Conservation (phyloP, 495 filamentous ascomycete species). For the Aspergillus nanangensis region DNA sequence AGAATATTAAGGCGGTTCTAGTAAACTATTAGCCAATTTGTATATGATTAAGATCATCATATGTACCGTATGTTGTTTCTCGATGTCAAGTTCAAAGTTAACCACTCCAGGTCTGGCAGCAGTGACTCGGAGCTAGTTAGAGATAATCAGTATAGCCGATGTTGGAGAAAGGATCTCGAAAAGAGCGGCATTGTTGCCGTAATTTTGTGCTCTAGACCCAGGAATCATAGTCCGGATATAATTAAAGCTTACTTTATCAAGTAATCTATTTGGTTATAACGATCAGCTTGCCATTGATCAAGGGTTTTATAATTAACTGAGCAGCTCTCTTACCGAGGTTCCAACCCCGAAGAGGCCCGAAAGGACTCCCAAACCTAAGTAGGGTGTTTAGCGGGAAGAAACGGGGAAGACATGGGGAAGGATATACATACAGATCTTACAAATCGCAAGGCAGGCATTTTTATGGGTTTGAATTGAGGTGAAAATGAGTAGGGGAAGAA, state of each 20-base stretch:
- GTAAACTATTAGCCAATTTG: slow-evolving; percentile 1
- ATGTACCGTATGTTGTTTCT: slow-evolving; percentile 80
- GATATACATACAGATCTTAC: slow-evolving; percentile 50
- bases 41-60: background rate
- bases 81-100: slow-evolving; percentile 80
- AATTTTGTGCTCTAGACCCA: background rate
- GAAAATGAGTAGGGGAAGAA: background rate
- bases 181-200: background rate
- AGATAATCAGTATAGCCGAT: slow-evolving; percentile 7
- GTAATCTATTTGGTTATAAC: no score
- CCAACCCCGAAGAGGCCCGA: slow-evolving; percentile 75
- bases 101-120: slow-evolving; percentile 74
- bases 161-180: background rate
- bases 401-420: no score
- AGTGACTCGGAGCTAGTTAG: slow-evolving; percentile 65
- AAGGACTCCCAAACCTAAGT: slow-evolving; percentile 76
- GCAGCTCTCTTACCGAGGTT: slow-evolving; percentile 76
- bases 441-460: slow-evolving; percentile 58
- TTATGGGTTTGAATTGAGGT: background rate
- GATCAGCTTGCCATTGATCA: no score
- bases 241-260: slow-evolving; percentile 31
- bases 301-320: no score
- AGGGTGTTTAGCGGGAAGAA: slow-evolving; percentile 1
- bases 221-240: no score
- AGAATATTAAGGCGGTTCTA: slow-evolving; percentile 87